Evolutionary conservation across 1,284 basidiomycete genomes (phyloP).

Genomic region (Singerocomus rubriflavus): DNA sequence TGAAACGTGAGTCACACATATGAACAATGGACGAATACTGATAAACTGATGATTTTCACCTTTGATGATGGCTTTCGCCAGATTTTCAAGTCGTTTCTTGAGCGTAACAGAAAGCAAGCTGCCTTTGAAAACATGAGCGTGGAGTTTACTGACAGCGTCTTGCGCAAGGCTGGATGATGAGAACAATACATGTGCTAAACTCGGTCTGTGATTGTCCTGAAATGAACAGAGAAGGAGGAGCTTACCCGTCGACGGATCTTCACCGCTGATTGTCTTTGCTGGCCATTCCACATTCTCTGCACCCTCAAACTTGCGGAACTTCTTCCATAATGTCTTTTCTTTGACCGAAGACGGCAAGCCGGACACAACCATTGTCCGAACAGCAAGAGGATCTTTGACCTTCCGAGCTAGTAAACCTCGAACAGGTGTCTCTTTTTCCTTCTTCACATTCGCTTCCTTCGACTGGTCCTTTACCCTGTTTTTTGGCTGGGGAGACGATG

Average conservation of each 20-base stretch:
- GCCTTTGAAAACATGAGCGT: slow-evolving; percentile 94
- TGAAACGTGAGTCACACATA: neutral
- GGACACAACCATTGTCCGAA: slow-evolving; percentile 77
- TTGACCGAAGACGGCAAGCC: slow-evolving; percentile 70
- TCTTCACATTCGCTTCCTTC: slow-evolving; percentile 25
- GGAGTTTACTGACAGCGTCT: slow-evolving; percentile 78
- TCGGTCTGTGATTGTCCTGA: slow-evolving; percentile 23
- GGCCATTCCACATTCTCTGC: slow-evolving; percentile 75
- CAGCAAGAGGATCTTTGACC: slow-evolving; percentile 69
- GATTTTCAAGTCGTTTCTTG: slow-evolving; percentile 82
- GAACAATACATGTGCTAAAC: slow-evolving; percentile 75
- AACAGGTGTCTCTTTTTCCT: slow-evolving; percentile 34
- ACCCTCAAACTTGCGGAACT: slow-evolving; percentile 74
- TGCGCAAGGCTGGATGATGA: slow-evolving; percentile 68
- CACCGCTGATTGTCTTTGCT: slow-evolving; percentile 43
- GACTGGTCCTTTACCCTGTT: slow-evolving; percentile 40
- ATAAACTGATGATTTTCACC: slow-evolving; percentile 8
- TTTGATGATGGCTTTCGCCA: slow-evolving; percentile 48
- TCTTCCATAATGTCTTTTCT: slow-evolving; percentile 84
- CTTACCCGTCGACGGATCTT: slow-evolving; percentile 39
- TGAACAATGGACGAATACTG: neutral
- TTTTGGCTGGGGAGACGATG: slow-evolving; percentile 32
- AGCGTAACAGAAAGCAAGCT: slow-evolving; percentile 82
- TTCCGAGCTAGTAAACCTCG: slow-evolving; percentile 34
- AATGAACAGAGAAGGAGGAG: slow-evolving; percentile 3